A percentile compares a stretch with the other conserved stretches of the same genome.
phyloP scores from a whole-genome alignment of 2,329 filamentous ascomycete genomes.

The Penicillium capsulatum region DNA sequence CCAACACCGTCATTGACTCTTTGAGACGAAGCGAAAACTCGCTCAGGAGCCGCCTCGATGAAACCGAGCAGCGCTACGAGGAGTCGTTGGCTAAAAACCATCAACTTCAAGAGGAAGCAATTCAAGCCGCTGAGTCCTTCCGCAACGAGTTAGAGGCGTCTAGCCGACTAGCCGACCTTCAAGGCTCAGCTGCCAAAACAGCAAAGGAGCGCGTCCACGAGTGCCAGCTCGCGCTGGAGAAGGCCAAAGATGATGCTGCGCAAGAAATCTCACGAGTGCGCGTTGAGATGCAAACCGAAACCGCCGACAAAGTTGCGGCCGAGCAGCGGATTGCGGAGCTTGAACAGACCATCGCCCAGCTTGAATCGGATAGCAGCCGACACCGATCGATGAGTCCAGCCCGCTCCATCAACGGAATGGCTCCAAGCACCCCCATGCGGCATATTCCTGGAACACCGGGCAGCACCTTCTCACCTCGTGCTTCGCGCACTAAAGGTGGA shows the following conservation, averaged over 20 bases:
- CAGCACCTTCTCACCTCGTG: conserved; percentile 51
- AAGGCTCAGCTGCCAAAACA: conserved; percentile 56
- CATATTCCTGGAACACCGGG: conserved; percentile 44
- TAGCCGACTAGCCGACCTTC: conserved; percentile 71
- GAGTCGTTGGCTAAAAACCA: conserved; percentile 78
- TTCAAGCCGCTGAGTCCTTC: conserved; percentile 79
- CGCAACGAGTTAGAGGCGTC: conserved; percentile 79
- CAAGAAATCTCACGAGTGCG: conserved; percentile 53
- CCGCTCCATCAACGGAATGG: conserved; percentile 48
- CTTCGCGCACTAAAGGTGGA: conserved; percentile 51
- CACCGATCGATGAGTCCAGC: conserved; percentile 52
- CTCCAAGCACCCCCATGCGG: conserved; percentile 48
- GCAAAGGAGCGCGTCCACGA: conserved; percentile 58
- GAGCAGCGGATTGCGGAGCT: conserved; percentile 62
- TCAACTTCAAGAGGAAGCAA: conserved; percentile 76
- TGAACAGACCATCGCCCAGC: conserved; percentile 58
- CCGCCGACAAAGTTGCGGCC: conserved; percentile 57
- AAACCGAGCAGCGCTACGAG: conserved; percentile 80
- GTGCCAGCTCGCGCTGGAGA: conserved; percentile 53
- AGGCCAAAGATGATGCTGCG: conserved; percentile 59
- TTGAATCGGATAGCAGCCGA: conserved; percentile 52
- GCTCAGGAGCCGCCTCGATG: conserved; percentile 74
- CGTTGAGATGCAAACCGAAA: conserved; percentile 54
- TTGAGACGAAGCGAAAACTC: conserved; percentile 75
- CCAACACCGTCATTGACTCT: conserved; percentile 69